phyloP scores from a whole-genome alignment of 345 rosid species.

The Mallotus nudiflorus region DNA sequence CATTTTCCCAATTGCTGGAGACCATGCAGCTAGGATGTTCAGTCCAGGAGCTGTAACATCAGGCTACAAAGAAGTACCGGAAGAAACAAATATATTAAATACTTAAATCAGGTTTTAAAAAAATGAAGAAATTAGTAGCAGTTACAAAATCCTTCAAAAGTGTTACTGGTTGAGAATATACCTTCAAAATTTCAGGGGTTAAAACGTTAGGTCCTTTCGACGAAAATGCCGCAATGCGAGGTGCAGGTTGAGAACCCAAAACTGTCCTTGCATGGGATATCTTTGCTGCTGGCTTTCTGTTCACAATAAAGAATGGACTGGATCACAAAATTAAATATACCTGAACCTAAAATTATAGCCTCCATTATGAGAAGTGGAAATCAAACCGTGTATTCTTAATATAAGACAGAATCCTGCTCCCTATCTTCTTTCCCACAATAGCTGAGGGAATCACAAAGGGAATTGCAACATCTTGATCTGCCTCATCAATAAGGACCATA shows the following conservation, averaged over 20 bases:
- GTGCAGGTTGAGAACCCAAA: conserved; percentile 47
- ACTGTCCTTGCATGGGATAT: conserved; percentile 47
- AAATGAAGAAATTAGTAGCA: too few relatives aligned
- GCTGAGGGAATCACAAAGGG: conserved; percentile 59
- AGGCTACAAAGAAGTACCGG: conserved; percentile 48
- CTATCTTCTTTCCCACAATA: conserved; percentile 42
- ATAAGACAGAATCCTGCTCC: conserved; percentile 45
- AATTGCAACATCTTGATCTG: conserved; percentile 47
- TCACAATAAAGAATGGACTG: background rate
- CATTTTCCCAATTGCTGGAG: conserved; percentile 46
- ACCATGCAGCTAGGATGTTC: conserved; percentile 64
- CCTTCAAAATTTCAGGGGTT: conserved; percentile 59
- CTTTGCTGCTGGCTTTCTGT: conserved; percentile 44
- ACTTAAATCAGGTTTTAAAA: background rate
- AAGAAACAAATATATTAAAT: background rate
- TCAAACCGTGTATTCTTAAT: conserved; percentile 44
- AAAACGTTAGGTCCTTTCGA: conserved; percentile 56
- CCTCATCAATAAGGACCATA: conserved; percentile 53
- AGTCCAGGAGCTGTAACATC: conserved; percentile 59
- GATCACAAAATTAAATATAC: conserved; percentile 23
- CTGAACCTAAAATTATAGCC: background rate
- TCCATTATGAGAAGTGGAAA: conserved; percentile 12
- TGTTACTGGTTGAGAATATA: conserved; percentile 1
- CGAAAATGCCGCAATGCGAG: conserved; percentile 52
- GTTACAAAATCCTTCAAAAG: background rate